Percentiles rank a stretch among this genome's conserved stretches.
phyloP scores from a whole-genome alignment of 2,329 filamentous ascomycete species.

The Kalmusia sp. region DNA sequence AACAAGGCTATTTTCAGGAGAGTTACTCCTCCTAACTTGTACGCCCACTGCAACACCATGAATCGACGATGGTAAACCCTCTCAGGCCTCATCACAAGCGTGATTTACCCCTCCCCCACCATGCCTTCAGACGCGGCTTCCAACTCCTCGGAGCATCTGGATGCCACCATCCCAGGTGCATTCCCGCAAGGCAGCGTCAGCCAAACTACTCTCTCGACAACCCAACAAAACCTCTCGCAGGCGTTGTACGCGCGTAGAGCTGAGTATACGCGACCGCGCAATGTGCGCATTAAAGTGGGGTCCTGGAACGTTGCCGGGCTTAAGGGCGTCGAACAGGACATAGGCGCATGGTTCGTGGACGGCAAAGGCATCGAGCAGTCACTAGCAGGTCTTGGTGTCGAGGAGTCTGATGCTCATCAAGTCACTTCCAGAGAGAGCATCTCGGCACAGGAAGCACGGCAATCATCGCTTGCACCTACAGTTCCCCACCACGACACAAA shows the following conservation, averaged over 20 bases:
- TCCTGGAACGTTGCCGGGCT: slow-evolving; percentile 94
- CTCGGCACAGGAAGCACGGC: slow-evolving; percentile 56
- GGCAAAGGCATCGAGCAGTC: slow-evolving; percentile 73
- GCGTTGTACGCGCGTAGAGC: slow-evolving; percentile 73
- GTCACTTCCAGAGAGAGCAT: slow-evolving; percentile 53
- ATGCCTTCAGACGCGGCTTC: slow-evolving; percentile 31
- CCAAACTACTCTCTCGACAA: slow-evolving; percentile 34
- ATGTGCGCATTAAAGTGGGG: slow-evolving; percentile 85
- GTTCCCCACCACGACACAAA: slow-evolving; percentile 54
- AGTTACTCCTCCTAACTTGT: not conserved
- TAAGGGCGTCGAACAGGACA: slow-evolving; percentile 84
- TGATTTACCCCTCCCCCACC: slow-evolving; percentile 11
- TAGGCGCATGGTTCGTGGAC: slow-evolving; percentile 86
- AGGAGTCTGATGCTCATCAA: slow-evolving; percentile 33
- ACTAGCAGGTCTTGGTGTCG: slow-evolving; percentile 61
- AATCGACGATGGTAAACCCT: slow-evolving; percentile 1
- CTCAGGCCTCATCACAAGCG: not conserved
- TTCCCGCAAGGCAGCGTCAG: slow-evolving; percentile 47
- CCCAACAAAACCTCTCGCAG: slow-evolving; percentile 59
- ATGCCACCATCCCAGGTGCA: slow-evolving; percentile 58
- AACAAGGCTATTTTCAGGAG: not conserved
- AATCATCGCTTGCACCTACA: slow-evolving; percentile 51
- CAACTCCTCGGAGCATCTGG: slow-evolving; percentile 40
- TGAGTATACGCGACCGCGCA: slow-evolving; percentile 79
- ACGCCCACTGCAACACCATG: slow-evolving; percentile 7